Percentiles rank a stretch among this genome's conserved stretches.
Conservation (phyloP, 1,284 basidiomycete species). For the Peniophora sp. region DNA sequence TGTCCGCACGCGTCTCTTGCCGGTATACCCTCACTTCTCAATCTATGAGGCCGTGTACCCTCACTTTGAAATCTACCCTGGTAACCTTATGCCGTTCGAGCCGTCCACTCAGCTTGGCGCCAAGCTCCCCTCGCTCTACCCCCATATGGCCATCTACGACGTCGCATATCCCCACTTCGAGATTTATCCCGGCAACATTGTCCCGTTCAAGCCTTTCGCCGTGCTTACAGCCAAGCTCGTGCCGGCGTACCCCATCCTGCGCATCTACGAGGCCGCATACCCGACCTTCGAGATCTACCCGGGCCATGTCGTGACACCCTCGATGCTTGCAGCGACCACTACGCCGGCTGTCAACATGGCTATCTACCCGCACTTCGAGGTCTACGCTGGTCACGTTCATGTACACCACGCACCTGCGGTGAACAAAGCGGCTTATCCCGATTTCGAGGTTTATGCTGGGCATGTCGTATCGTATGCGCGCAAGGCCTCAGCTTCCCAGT, state of each 20-base stretch:
- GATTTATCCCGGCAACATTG: constrained; percentile 14
- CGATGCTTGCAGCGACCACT: no score
- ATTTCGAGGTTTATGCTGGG: constrained; percentile 9
- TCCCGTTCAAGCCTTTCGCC: background rate
- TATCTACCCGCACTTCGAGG: constrained; percentile 18
- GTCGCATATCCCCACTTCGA: constrained; percentile 21
- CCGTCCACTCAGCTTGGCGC: background rate
- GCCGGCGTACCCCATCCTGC: constrained; percentile 20
- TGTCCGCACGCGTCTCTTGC: background rate
- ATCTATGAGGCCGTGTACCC: background rate
- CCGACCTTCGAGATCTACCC: background rate
- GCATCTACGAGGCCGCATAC: constrained; percentile 22
- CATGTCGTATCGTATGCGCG: background rate
- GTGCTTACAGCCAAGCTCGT: background rate
- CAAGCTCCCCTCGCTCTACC: background rate
- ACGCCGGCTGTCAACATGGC: constrained; percentile 12
- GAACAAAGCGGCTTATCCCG: constrained; percentile 11
- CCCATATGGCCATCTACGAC: constrained; percentile 5
- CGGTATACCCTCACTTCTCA: background rate
- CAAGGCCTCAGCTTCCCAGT: background rate
- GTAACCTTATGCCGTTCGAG: background rate
- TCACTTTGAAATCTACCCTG: background rate
- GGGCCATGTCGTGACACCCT: background rate
- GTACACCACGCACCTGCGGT: background rate
- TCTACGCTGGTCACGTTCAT: constrained; percentile 15